Evolutionary conservation across 768 basidiomycete genomes (phyloP).

Genomic region (Hypholoma fasciculare): DNA sequence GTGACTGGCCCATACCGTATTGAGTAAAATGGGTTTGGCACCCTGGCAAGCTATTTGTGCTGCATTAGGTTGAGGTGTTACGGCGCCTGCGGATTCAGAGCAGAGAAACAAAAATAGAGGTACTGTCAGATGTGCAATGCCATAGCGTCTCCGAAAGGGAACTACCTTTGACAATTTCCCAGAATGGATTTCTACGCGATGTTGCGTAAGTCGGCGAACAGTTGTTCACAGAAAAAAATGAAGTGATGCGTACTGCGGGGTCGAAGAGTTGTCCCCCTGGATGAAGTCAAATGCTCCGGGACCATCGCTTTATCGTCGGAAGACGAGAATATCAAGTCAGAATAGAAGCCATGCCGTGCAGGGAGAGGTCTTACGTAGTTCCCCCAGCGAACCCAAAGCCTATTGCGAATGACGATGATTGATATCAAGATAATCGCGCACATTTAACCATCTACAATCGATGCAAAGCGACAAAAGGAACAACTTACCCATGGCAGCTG

Average conservation of each 20-base stretch:
- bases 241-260: slow-evolving; percentile 46
- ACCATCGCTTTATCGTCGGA: slow-evolving; percentile 53
- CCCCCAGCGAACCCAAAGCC: slow-evolving; percentile 80
- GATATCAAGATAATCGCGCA: background rate
- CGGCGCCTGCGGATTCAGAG: slow-evolving; percentile 36
- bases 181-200: slow-evolving; percentile 66
- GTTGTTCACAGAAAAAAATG: too few species aligned
- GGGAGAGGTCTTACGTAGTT: slow-evolving; percentile 56
- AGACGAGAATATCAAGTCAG: too few species aligned
- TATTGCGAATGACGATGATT: slow-evolving; percentile 21
- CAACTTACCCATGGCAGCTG: slow-evolving; percentile 69
- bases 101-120: background rate
- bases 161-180: slow-evolving; percentile 74
- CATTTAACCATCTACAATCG: background rate
- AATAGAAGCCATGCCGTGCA: background rate
- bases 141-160: background rate
- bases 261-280: slow-evolving; percentile 69
- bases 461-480: background rate
- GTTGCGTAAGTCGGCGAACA: too few species aligned
- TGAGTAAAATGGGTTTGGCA: slow-evolving; percentile 79
- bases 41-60: slow-evolving; percentile 69
- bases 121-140: slow-evolving; percentile 5
- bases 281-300: slow-evolving; percentile 79
- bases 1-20: slow-evolving; percentile 44
- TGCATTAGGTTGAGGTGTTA: slow-evolving; percentile 65